phyloP scores from a whole-genome alignment of 2,329 filamentous ascomycete species.

The Diaporthe longicolla region DNA sequence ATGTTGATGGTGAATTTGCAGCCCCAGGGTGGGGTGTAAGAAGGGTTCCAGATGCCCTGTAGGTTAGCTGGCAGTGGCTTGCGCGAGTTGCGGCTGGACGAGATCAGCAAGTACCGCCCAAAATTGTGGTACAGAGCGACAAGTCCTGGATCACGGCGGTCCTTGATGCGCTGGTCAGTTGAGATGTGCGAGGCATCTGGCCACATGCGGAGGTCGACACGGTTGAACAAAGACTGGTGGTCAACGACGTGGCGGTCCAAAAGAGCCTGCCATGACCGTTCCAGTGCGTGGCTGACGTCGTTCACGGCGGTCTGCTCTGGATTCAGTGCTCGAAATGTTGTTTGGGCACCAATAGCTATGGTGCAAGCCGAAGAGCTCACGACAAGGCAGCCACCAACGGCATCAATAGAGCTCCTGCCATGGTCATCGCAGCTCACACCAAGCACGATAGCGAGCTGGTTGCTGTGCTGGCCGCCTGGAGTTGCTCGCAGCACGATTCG shows the following conservation, averaged over 20 bases:
- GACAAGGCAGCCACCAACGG: conserved; percentile 53
- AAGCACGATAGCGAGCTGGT: conserved; percentile 52
- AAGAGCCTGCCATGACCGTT: conserved; percentile 43
- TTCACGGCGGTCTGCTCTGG: conserved; percentile 48
- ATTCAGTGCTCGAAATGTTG: conserved; percentile 54
- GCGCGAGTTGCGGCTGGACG: conserved; percentile 49
- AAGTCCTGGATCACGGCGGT: conserved; percentile 46
- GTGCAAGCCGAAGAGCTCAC: conserved; percentile 54
- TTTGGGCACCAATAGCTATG: conserved; percentile 56
- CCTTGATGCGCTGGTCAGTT: conserved; percentile 44
- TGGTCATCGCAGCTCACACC: conserved; percentile 48
- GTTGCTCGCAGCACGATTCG: conserved; percentile 55
- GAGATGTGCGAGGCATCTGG: conserved; percentile 45
- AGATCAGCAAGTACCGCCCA: conserved; percentile 56
- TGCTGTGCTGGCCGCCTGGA: conserved; percentile 54
- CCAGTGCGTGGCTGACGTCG: conserved; percentile 46
- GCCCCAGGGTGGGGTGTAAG: conserved; percentile 60
- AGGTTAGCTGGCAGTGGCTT: conserved; percentile 57
- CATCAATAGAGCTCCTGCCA: conserved; percentile 47
- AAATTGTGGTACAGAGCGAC: conserved; percentile 55
- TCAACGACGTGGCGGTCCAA: conserved; percentile 45
- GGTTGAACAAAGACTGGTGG: conserved; percentile 46
- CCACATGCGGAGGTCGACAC: conserved; percentile 46
- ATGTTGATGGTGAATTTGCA: conserved; percentile 66
- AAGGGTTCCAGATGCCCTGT: conserved; percentile 61